phyloP scores from a whole-genome alignment of 441 rosid genomes.

The Hura crepitans region DNA sequence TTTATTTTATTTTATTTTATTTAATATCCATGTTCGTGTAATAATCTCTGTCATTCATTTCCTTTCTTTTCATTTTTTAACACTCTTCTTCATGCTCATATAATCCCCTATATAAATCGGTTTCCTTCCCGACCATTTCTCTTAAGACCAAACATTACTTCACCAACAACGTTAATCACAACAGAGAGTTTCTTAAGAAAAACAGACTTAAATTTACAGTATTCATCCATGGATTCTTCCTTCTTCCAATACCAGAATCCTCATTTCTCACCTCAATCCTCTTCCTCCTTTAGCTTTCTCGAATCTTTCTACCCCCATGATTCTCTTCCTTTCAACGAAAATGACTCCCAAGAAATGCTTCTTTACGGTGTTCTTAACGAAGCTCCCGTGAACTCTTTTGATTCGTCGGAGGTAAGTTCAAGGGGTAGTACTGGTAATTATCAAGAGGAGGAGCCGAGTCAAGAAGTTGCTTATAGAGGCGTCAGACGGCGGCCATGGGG shows the following conservation, averaged over 20 bases:
- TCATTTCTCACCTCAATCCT: slow-evolving; percentile 33
- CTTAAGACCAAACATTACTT: slow-evolving; percentile 7
- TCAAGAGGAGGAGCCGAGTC: slow-evolving; percentile 24
- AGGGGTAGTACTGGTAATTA: slow-evolving; percentile 34
- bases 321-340: slow-evolving; percentile 74
- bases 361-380: slow-evolving; percentile 55
- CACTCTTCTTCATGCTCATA: background rate
- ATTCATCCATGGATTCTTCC: slow-evolving; percentile 38
- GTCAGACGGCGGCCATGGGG: slow-evolving; percentile 93
- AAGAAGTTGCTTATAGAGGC: slow-evolving; percentile 57
- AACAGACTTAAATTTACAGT: too few species aligned
- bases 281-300: slow-evolving; percentile 30
- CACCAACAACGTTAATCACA: background rate
- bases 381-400: slow-evolving; percentile 28
- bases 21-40: slow-evolving; percentile 26
- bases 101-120: slow-evolving; percentile 8
- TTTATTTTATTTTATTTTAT: slow-evolving; percentile 5
- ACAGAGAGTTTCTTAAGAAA: background rate
- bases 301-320: slow-evolving; percentile 28
- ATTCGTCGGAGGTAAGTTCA: slow-evolving; percentile 22
- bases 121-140: background rate
- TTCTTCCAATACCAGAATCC: slow-evolving; percentile 30
- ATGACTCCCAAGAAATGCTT: slow-evolving; percentile 83
- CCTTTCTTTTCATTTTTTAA: background rate
- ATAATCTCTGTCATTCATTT: too few species aligned